Evolutionary conservation across 73 alveolate species (phyloP), one percentile per base, ranked within the genome.

Genomic region (Stentor coeruleus): DNA sequence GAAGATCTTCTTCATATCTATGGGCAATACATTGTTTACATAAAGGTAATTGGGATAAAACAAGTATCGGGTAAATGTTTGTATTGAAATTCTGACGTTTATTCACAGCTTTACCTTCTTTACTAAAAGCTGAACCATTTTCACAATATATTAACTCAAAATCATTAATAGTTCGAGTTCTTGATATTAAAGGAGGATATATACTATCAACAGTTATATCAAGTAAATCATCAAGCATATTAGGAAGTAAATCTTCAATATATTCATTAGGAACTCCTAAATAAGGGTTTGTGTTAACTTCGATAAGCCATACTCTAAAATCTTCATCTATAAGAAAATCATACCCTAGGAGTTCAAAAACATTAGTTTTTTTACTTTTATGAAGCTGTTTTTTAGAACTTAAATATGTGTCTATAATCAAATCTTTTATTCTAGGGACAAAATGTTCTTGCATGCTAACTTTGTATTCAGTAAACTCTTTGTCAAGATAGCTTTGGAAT

Each of bases 271-370:
- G 93, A 30, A 59, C 91, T 57, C 95, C 96, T 60, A 95, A 81
- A n/a, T 95, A 92, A 20, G 99, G 99, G 82, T 94, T 94, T 1
- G 98, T 90, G 49, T 95, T 95, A 72, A 93, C 85, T 88, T 95
- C 99, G 40, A 95, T 93, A 75, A 95, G 89, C 95, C 95, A 95
- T 11, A 91, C 92, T 81, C 97, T 88, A 74, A 95, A 89, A 77
- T 93, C 94, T 72, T 95, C 99, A 85, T 94, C 98, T 33, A 94
- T 58, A 85, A 94, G 77, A 74, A 94, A 94, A 86, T 94, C 98
- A 84, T 90, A 94, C 3, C 99, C 99, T 49, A 94, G 84, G 3
- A 94, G 80, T 79, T 94, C 99, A 91, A 86, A 93, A 85, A 94
- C 85, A 38, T 85, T 75, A 72, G 91, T 91, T 82, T 96, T 93